These are phyloP conservation scores for Pulveroboletus ravenelii DNA, from an alignment of 768 basidiomycete species.

Conservation along the genomic window DNA sequence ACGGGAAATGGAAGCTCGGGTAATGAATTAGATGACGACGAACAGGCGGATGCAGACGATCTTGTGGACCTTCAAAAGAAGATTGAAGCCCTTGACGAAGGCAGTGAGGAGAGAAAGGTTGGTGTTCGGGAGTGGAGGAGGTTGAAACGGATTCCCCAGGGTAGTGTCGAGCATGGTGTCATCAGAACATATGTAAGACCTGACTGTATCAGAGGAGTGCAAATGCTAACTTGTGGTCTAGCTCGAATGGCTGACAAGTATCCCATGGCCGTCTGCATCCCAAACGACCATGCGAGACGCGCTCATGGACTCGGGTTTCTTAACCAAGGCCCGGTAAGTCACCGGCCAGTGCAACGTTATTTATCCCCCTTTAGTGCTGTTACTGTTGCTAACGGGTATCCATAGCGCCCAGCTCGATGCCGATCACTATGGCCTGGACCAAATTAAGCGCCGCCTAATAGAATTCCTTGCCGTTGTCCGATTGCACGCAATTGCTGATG, in stretches of 20 bases:
- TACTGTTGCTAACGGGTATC: background rate
- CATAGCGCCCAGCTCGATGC: constrained; percentile 65
- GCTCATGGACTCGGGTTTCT: constrained; percentile 54
- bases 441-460: constrained; percentile 86
- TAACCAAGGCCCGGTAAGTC: constrained; percentile 55
- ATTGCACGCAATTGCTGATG: constrained; percentile 35
- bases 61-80: constrained; percentile 65
- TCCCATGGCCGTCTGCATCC: constrained; percentile 70
- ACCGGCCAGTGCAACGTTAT: background rate
- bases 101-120: constrained; percentile 78
- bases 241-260: constrained; percentile 84
- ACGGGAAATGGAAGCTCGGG: constrained; percentile 21
- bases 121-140: constrained; percentile 80
- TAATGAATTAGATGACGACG: constrained; percentile 69
- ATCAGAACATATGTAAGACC: constrained; percentile 71
- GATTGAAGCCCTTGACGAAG: constrained; percentile 69
- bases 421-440: constrained; percentile 90
- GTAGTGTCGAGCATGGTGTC: constrained; percentile 88
- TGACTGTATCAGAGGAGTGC: background rate
- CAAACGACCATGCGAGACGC: constrained; percentile 28
- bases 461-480: constrained; percentile 90
- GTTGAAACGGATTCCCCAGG: constrained; percentile 81
- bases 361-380: no score
- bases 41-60: constrained; percentile 78
- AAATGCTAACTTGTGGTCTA: constrained; percentile 12